These are phyloP conservation scores for Candida vartiovaarae DNA, from an alignment of 805 yeast genomes.

Conservation along the genomic window DNA sequence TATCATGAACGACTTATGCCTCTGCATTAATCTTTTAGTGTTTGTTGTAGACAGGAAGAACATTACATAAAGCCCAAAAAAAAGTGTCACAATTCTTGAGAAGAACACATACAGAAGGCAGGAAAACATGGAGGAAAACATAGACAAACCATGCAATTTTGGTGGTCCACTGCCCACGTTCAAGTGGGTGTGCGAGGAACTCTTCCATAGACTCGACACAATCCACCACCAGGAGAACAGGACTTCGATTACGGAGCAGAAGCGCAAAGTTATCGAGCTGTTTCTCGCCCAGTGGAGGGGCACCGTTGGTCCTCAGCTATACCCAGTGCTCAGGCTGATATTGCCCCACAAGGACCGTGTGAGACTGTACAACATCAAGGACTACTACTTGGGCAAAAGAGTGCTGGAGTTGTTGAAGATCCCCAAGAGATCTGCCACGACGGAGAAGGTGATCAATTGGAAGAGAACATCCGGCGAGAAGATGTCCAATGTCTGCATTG, in stretches of 20 bases:
- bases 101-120: not conserved
- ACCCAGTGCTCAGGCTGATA: slow-evolving; percentile 56
- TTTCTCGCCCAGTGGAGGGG: slow-evolving; percentile 47
- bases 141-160: slow-evolving; percentile 6
- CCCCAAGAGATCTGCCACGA: slow-evolving; percentile 56
- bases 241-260: slow-evolving; percentile 6
- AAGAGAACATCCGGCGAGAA: slow-evolving; percentile 36
- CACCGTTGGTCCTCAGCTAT: slow-evolving; percentile 55
- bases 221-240: slow-evolving; percentile 7
- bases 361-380: slow-evolving; percentile 57
- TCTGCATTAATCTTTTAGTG: not conserved
- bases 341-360: slow-evolving; percentile 56
- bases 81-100: not conserved
- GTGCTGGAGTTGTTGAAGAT: slow-evolving; percentile 48
- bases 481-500: slow-evolving; percentile 42
- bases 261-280: slow-evolving; percentile 21
- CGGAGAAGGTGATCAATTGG: slow-evolving; percentile 41
- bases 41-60: not conserved
- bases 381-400: slow-evolving; percentile 46
- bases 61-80: not conserved
- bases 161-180: slow-evolving; percentile 31
- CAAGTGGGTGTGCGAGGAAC: slow-evolving; percentile 29
- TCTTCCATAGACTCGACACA: slow-evolving; percentile 24
- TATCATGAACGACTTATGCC: not conserved
- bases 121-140: not conserved